Conservation (phyloP, 108 stramenopile genomes). For the Nitzschia sp. region DNA sequence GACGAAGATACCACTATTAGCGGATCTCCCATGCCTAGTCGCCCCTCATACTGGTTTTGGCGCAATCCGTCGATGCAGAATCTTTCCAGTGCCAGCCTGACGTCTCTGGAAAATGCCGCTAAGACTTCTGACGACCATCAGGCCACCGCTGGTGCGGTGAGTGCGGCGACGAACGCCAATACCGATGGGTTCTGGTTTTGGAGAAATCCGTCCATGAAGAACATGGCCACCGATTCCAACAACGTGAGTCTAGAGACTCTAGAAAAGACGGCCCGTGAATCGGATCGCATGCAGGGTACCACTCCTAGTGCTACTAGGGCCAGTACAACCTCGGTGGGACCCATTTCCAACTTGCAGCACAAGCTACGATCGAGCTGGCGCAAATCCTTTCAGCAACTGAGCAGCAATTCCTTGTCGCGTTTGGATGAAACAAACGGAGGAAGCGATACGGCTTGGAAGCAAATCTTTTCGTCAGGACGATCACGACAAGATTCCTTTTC, state of each 20-base stretch:
- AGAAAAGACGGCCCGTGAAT: slow-evolving; percentile 8
- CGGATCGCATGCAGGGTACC: slow-evolving; percentile 3
- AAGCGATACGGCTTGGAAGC: too few species aligned
- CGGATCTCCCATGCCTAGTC: neutral
- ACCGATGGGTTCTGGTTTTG: slow-evolving; percentile 5
- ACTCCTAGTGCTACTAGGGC: neutral
- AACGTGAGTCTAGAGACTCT: slow-evolving; percentile 7
- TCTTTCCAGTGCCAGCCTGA: neutral
- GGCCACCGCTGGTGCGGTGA: too few species aligned
- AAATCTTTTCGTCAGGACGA: too few species aligned
- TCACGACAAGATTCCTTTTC: too few species aligned
- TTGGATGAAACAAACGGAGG: neutral
- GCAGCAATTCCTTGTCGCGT: neutral
- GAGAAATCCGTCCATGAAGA: slow-evolving; percentile 10
- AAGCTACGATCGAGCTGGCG: slow-evolving; percentile 14
- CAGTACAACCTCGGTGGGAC: neutral
- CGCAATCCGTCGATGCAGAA: slow-evolving; percentile 12
- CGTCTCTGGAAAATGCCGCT: neutral
- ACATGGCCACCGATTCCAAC: slow-evolving; percentile 5
- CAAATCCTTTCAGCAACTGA: slow-evolving; percentile 7
- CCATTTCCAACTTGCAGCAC: slow-evolving; percentile 26
- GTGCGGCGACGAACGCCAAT: neutral
- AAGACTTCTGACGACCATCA: neutral
- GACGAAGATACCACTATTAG: neutral
- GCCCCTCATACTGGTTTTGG: slow-evolving; percentile 15